Evolutionary conservation across 2,329 filamentous ascomycete species (phyloP), one percentile per base, ranked within the genome.

Genomic region (Pestalotiopsis sp.): DNA sequence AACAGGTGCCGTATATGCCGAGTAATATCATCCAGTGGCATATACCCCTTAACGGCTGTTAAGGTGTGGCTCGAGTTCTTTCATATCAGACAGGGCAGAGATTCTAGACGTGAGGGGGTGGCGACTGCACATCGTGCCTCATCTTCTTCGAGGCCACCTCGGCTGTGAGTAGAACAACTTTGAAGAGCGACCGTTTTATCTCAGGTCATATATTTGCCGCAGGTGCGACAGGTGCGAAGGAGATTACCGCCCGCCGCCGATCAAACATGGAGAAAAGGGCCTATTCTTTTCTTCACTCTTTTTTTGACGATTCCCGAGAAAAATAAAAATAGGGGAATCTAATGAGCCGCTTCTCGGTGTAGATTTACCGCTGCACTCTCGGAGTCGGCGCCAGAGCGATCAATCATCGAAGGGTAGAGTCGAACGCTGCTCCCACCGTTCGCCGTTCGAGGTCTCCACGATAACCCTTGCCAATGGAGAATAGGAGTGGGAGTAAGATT

Each of bases 121-220:
- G 31, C 31, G 31, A 36, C 9, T 36, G 31, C 6, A 9, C 31
- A 36, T 36, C 2, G 31, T 36, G 2, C 2, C 31, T 36, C 31
- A 36, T 36, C 31, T 23, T 2, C 45, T 23, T n/a, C 45, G 45
- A 52, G 45, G 17, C 9, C 20, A 20, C 45, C 45, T 52, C 45
- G 45, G 45, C 45, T 52, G 45, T n/a, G 20, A 52, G 45, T n/a
- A 52, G 7, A 36, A 9, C 31, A 20, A 52, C n/a, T n/a, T 49
- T 49, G 45, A 52, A 49, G 45, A 52, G 38, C 23, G n/a, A 64
- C 38, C 36, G 41, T 39, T 31, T 59, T 14, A 59, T 59, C 17
- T 59, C 25, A 36, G 57, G 57, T 59, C 57, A 59, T 59, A 27
- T 27, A 59, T 59, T 36, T 59, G 57, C 57, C n/a, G 45, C 45